phyloP scores from a whole-genome alignment of 805 yeast genomes.

The Starmerella floricola region DNA sequence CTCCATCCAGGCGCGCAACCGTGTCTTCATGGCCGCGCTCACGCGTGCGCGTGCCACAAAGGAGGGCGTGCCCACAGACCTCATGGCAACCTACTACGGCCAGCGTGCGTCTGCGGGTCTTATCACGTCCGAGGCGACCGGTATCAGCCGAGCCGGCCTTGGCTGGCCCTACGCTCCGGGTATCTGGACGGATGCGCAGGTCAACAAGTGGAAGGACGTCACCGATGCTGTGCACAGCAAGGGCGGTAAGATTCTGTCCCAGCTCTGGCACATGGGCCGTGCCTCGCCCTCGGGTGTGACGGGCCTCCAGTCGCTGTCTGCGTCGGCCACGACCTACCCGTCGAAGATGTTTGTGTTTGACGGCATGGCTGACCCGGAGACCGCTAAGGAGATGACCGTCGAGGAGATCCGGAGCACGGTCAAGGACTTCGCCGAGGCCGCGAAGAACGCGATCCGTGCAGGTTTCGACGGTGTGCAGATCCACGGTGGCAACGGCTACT shows the following conservation, averaged over 20 bases:
- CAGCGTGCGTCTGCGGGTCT: constrained; percentile 41
- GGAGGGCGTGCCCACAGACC: constrained; percentile 34
- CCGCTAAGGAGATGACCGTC: constrained; percentile 32
- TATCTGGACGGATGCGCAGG: constrained; percentile 25
- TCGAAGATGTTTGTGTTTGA: constrained; percentile 3
- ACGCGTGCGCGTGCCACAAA: constrained; percentile 34
- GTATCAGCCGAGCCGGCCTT: constrained; percentile 35
- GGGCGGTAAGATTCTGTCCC: constrained; percentile 19
- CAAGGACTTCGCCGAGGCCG: constrained; percentile 39
- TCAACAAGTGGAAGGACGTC: constrained; percentile 30
- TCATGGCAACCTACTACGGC: constrained; percentile 39
- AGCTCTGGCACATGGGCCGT: constrained; percentile 21
- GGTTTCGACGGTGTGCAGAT: constrained; percentile 56
- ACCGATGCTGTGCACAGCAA: constrained; percentile 22
- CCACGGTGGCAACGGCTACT: constrained; percentile 53
- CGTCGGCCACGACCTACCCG: constrained; percentile 8
- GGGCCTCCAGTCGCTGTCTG: constrained; percentile 9
- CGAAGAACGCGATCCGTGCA: constrained; percentile 40
- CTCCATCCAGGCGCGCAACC: constrained; percentile 26
- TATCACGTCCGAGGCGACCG: constrained; percentile 46
- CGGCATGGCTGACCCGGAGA: constrained; percentile 19
- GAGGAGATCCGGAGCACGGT: constrained; percentile 36
- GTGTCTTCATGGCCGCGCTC: constrained; percentile 40
- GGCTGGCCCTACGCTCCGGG: constrained; percentile 29
- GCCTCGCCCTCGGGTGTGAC: constrained; percentile 11